Evolutionary conservation across 2,329 filamentous ascomycete species (phyloP).

Genomic region (Calonectria pseudoreteaudii): DNA sequence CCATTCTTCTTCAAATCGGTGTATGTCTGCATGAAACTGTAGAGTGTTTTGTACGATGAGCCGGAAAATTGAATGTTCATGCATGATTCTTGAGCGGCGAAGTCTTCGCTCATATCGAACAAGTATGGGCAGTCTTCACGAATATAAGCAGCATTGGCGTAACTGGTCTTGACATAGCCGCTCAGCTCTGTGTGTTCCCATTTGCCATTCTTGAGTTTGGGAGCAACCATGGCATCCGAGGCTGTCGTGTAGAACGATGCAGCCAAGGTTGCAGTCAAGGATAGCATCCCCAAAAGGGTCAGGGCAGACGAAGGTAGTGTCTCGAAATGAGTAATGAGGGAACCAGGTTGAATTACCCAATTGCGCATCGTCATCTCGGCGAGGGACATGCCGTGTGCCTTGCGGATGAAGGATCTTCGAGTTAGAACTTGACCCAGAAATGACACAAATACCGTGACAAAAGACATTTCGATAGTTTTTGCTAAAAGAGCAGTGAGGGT

Average conservation of each 20-base stretch:
- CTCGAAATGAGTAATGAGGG: conserved; percentile 76
- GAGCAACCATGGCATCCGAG: conserved; percentile 79
- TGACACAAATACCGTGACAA: conserved; percentile 81
- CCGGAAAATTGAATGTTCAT: conserved; percentile 74
- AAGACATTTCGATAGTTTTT: conserved; percentile 82
- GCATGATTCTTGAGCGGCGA: conserved; percentile 66
- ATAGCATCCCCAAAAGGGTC: conserved; percentile 73
- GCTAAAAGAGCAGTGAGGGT: conserved; percentile 76
- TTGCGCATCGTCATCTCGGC: conserved; percentile 81
- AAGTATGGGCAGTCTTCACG: conserved; percentile 70
- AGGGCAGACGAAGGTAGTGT: conserved; percentile 72
- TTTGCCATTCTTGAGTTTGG: conserved; percentile 72
- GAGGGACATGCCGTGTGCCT: conserved; percentile 74
- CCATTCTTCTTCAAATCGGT: conserved; percentile 56
- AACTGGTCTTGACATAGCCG: conserved; percentile 70
- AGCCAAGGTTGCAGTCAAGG: conserved; percentile 72
- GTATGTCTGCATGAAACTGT: conserved; percentile 71
- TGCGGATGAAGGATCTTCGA: conserved; percentile 72
- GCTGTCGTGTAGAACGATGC: conserved; percentile 82
- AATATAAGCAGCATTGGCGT: conserved; percentile 72
- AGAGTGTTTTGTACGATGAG: conserved; percentile 76
- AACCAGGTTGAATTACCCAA: conserved; percentile 81
- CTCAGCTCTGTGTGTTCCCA: conserved; percentile 62
- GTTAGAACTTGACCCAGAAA: conserved; percentile 81
- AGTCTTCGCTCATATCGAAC: conserved; percentile 58